These are phyloP conservation scores for Solanum ahanhuiri DNA, from an alignment of 257 asterid genomes.

Conservation along the genomic window DNA sequence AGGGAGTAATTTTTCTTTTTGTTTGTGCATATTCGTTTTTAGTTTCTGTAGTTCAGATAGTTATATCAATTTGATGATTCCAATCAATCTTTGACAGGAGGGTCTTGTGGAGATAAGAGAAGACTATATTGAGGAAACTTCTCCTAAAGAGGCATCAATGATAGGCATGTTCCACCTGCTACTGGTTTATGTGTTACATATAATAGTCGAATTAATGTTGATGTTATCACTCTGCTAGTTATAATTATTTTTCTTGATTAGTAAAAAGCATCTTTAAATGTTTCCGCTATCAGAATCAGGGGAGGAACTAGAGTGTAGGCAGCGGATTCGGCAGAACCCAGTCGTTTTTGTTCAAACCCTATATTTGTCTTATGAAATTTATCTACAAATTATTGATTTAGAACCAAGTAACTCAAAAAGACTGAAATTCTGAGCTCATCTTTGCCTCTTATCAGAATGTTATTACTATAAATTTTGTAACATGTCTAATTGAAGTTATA, in stretches of 20 bases:
- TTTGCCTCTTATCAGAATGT: background rate
- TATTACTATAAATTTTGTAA: background rate
- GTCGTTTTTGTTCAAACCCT: background rate
- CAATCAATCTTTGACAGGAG: conserved; percentile 40
- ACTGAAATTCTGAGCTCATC: background rate
- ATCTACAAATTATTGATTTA: background rate
- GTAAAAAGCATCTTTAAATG: background rate
- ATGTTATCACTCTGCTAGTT: background rate
- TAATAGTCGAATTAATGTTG: background rate
- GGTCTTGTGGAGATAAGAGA: conserved; percentile 89
- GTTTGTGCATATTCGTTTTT: background rate
- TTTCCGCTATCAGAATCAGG: background rate
- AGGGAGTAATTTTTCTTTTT: background rate
- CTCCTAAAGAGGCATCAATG: conserved; percentile 14
- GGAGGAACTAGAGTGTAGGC: background rate
- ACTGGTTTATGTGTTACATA: background rate
- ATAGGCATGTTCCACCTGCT: conserved; percentile 28
- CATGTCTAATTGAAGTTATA: background rate
- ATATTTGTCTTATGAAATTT: background rate
- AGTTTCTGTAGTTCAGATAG: background rate
- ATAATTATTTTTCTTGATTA: background rate
- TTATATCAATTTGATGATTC: background rate
- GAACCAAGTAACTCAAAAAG: background rate
- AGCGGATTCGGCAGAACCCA: background rate
- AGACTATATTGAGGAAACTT: conserved; percentile 55